phyloP scores from a whole-genome alignment of 1,139 yeast genomes.

The Geotrichum restrictum region DNA sequence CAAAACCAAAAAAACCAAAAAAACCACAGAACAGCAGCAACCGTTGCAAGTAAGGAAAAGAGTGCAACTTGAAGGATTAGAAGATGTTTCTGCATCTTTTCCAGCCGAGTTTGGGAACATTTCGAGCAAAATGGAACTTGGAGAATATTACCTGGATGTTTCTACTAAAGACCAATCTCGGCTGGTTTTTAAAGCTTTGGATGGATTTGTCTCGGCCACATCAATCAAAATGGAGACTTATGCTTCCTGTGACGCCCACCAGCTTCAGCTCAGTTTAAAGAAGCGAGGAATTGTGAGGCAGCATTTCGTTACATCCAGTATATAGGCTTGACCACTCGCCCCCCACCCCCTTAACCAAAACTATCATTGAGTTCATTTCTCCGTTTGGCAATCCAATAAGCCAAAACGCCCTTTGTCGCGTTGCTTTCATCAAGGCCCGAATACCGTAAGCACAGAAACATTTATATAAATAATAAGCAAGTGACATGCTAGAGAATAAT shows the following conservation, averaged over 20 bases:
- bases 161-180: not conserved
- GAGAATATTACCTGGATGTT: constrained; percentile 13
- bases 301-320: constrained; percentile 4
- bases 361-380: not conserved
- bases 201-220: constrained; percentile 22
- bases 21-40: too few species aligned
- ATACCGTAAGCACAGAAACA: too few species aligned
- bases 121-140: constrained; percentile 2
- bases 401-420: too few species aligned
- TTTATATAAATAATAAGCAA: too few species aligned
- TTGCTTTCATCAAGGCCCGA: too few species aligned
- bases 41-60: constrained; percentile 5
- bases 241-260: constrained; percentile 20
- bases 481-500: too few species aligned
- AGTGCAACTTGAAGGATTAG: constrained; percentile 15
- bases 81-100: constrained; percentile 12
- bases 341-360: not conserved
- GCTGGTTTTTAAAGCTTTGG: constrained; percentile 20
- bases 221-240: constrained; percentile 20
- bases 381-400: too few species aligned
- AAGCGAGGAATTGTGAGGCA: constrained; percentile 22
- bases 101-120: not conserved
- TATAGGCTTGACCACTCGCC: too few species aligned
- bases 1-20: constrained; percentile 9
- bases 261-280: constrained; percentile 17